Evolutionary conservation across 2,329 filamentous ascomycete species (phyloP), one percentile per base, ranked within the genome.

Genomic region (Xylaria sp.): DNA sequence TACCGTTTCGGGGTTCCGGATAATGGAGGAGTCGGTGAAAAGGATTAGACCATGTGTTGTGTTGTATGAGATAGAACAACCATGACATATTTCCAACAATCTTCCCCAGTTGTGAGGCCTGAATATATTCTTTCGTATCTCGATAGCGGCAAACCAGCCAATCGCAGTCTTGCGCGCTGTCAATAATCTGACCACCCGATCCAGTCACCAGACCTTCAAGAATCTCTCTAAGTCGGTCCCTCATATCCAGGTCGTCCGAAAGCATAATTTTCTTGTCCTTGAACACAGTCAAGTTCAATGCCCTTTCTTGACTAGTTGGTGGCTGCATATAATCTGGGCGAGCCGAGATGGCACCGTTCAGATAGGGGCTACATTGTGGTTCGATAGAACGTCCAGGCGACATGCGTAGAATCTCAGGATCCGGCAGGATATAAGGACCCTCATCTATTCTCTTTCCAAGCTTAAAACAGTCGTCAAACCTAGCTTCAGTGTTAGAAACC

Each of bases 381-480:
- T 81, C 80, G 53, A 90, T 78, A 3, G 82, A 78, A 51, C 86
- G 84, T 62, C 88, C 82, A 19, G 85, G 78, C 6, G 80, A 78
- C 45, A 81, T 81, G 40, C 81, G 83, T n/a, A 97, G 80, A 35
- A 96, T 91, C 67, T 96, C 92, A 1, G 95, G 91, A 67, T 98
- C 83, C 1, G 95, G 95, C 1, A 98, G 83, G 19, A 87, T 79
- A 73, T 99, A 99, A 0, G 95, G 95, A 6, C 82, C 80, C 75
- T 99, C 95, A 69, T 92, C 90, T 69, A 99, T 97, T 62, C 92
- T 88, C 76, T 92, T 94, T 52, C 94, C 94, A 28, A 99, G 86
- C 77, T 92, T 95, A 69, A 99, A 86, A 77, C 95, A 99, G 75
- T 97, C 94, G 70, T 98, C 94, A 73, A 99, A 97, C 93, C 91